Evolutionary conservation across 371 early-diverging fungal species (phyloP), one percentile per base, ranked within the genome.

Genomic region (Choanephora cucurbitarum): DNA sequence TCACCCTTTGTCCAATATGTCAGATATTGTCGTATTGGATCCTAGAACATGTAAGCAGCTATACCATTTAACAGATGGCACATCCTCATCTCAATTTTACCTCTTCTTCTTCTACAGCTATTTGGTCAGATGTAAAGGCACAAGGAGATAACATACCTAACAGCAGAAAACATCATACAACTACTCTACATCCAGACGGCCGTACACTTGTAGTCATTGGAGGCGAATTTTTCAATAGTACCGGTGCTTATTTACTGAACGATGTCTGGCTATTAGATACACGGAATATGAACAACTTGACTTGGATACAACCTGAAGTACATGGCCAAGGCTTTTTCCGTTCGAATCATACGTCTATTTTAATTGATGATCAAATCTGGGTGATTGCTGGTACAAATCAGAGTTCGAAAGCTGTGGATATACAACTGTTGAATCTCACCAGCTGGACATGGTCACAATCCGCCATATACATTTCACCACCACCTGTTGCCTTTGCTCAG

Each of bases 361-460:
- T 68, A 21, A 68, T 68, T 37, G 52, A 31, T 15, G 58, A 55
- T 24, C 60, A 60, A 39, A 53, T 68, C 22, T 64, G 60, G 58
- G 52, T 68, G 2, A 58, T 68, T 44, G 69, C 69, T 9, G 69
- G 69, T 13, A 60, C 65, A 4, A 68, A 68, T 34, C 11, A 7
- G 5, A 44, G 61, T 1, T 22, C 48, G 0, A 60, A 61, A 32
- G 64, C 65, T 24, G 69, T 68, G 2, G 69, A 68, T 48, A 68
- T 68, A 3, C 69, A 64, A 44, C 32, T 68, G 7, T 56, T 68
- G 4, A 65, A 68, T 33, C 54, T 64, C 9, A 55, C 48, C 22
- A 24, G 34, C 14, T 64, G 64, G 69, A 44, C 49, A 11, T 68
- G 60, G 60, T 53, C 64, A 15, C 49, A 40, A 19, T 19, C 49